A percentile compares a stretch with the other conserved stretches of the same genome.
Conservation (phyloP, 2,329 filamentous ascomycete species). For the Scortechinia acanthostroma region DNA sequence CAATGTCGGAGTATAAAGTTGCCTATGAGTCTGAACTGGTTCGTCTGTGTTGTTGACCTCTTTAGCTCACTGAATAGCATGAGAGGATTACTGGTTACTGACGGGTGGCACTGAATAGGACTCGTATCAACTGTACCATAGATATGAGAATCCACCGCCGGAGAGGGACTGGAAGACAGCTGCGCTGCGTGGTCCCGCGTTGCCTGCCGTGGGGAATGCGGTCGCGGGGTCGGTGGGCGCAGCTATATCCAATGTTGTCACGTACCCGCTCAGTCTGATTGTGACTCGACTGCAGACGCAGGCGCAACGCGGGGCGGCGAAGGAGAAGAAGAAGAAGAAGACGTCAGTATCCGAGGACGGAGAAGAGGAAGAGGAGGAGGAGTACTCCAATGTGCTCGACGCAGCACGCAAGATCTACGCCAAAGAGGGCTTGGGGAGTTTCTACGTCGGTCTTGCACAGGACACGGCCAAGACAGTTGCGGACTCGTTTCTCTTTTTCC, state of each 20-base stretch:
- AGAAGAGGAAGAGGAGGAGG: constrained; percentile 42
- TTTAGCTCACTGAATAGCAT: too few relatives aligned
- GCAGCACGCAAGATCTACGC: constrained; percentile 65
- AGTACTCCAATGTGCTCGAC: constrained; percentile 55
- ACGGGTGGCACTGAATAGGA: neutral
- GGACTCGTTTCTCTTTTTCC: constrained; percentile 81
- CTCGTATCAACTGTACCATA: neutral
- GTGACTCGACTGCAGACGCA: neutral
- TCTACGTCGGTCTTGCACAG: constrained; percentile 60
- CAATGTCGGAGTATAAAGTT: neutral
- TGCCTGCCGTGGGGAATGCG: neutral
- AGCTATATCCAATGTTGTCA: neutral
- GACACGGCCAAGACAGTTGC: constrained; percentile 62
- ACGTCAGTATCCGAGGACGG: constrained; percentile 42
- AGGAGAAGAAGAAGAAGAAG: constrained; percentile 9
- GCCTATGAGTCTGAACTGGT: neutral
- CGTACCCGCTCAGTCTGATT: neutral
- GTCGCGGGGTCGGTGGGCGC: neutral
- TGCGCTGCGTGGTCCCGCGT: neutral
- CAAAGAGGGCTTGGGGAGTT: constrained; percentile 63
- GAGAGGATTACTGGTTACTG: too few relatives aligned
- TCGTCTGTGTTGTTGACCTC: too few relatives aligned
- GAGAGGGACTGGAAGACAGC: neutral
- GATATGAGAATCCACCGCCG: neutral
- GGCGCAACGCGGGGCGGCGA: neutral